Evolutionary conservation across 73 alveolate species (phyloP), one percentile per base, ranked within the genome.

Genomic region (Stentor coeruleus): DNA sequence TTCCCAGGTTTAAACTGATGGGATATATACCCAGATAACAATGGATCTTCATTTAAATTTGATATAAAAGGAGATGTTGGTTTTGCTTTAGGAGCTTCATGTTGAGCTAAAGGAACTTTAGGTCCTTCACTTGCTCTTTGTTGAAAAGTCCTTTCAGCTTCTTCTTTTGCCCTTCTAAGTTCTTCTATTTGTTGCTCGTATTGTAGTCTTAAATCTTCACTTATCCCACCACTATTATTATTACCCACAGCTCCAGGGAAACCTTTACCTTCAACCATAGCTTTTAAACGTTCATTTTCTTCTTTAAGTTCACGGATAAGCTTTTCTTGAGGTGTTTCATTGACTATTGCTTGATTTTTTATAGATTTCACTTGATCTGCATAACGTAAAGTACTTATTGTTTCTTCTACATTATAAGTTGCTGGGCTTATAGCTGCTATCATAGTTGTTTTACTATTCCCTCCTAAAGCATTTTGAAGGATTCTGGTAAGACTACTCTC

Each of bases 21-120:
- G 58, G 85, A 82, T 73, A 96, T 91, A 82, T 89, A 95, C 59
- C 96, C 96, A 35, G 96, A 84, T 39, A 96, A 90, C 77, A 91
- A 89, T 11, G 98, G 97, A 87, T 96, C 99, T 85, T 96, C 99
- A 86, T 96, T 95, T 26, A 96, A 85, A 66, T 95, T 95, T 11
- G 95, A 85, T 41, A 96, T 76, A 77, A 95, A 98, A 3, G 98
- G 98, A 20, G 76, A 76, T 33, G 83, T 79, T 40, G 82, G 75
- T 73, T 86, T 89, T 42, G 82, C 93, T 35, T 82, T 84, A 81
- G 82, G 74, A 73, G 74, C 59, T 84, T 92, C 84, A 76, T 82
- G 58, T 87, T 39, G 87, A 86, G 92, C 59, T 92, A 92, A 58
- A 41, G 73, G 81, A 38, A 41, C 49, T 86, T 92, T 81, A 58